Evolutionary conservation across 2,329 filamentous ascomycete genomes (phyloP).

Genomic region (Arthrobotrys sphaeroides): DNA sequence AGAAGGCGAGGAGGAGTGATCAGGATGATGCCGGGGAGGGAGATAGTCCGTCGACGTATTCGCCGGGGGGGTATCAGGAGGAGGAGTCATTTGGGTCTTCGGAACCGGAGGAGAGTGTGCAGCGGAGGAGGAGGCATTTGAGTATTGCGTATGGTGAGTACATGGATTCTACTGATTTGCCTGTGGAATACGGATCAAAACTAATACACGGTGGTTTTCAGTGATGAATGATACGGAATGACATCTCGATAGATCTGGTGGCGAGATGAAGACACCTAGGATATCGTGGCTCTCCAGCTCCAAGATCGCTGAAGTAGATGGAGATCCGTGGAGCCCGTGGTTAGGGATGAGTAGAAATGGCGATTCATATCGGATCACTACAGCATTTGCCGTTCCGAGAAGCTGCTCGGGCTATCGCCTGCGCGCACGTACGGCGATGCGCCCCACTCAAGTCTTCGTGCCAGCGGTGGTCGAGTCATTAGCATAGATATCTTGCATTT

Average conservation of each 20-base stretch:
- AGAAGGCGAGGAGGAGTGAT: neutral
- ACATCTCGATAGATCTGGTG: no score
- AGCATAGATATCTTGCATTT: no score
- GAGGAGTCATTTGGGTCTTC: neutral
- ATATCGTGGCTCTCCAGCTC: neutral
- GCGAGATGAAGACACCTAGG: neutral
- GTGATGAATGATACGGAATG: slow-evolving; percentile 4
- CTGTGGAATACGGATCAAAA: neutral
- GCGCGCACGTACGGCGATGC: no score
- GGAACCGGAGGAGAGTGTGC: neutral
- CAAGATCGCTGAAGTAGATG: neutral
- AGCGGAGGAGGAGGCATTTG: slow-evolving; percentile 2
- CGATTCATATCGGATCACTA: neutral
- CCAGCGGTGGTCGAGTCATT: no score
- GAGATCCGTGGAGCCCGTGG: neutral
- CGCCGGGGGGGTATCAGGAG: neutral
- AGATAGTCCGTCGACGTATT: neutral
- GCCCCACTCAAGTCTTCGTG: no score
- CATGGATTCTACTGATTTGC: neutral
- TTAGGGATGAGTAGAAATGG: neutral
- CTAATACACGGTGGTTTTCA: neutral
- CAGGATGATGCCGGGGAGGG: neutral
- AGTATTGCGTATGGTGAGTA: slow-evolving; percentile 1
- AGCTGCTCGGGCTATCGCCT: neutral
- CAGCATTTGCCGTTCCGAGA: neutral